These are phyloP conservation scores for Cryptococcus amylolentus DNA, from an alignment of 1,284 basidiomycete genomes.

Conservation along the genomic window DNA sequence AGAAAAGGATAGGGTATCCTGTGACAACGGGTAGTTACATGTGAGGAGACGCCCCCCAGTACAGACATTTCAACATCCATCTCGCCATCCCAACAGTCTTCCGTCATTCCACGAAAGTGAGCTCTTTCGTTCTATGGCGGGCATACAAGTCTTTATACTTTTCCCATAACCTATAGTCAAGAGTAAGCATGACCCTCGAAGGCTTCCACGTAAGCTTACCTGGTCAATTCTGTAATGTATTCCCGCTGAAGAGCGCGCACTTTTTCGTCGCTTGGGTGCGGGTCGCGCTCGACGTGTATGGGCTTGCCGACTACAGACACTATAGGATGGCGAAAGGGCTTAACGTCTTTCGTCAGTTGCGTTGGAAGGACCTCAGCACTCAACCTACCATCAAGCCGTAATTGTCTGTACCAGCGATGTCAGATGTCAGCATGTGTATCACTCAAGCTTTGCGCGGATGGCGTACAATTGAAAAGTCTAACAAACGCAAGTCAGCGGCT, in stretches of 20 bases:
- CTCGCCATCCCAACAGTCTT: not conserved
- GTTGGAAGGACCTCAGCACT: not conserved
- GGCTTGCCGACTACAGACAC: slow-evolving; percentile 89
- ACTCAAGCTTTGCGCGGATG: not conserved
- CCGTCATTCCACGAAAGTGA: slow-evolving; percentile 44
- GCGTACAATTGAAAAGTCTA: slow-evolving; percentile 75
- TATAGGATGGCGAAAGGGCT: slow-evolving; percentile 89
- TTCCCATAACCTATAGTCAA: slow-evolving; percentile 76
- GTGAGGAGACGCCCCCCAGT: not conserved
- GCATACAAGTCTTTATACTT: slow-evolving; percentile 67
- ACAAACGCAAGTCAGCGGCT: not conserved
- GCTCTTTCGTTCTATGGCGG: slow-evolving; percentile 47
- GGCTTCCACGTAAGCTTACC: slow-evolving; percentile 53
- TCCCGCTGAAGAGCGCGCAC: slow-evolving; percentile 72
- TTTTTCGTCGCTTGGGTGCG: slow-evolving; percentile 76
- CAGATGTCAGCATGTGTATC: not conserved
- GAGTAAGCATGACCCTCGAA: not conserved
- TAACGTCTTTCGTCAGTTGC: slow-evolving; percentile 8
- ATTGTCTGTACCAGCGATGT: slow-evolving; percentile 55
- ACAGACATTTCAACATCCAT: not conserved
- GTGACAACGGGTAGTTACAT: not conserved
- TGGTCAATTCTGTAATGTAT: slow-evolving; percentile 88
- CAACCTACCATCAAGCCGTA: slow-evolving; percentile 52
- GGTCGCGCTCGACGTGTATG: slow-evolving; percentile 71
- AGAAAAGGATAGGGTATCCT: not conserved